Conservation (phyloP, 768 basidiomycete species). For the Collybia nuda region DNA sequence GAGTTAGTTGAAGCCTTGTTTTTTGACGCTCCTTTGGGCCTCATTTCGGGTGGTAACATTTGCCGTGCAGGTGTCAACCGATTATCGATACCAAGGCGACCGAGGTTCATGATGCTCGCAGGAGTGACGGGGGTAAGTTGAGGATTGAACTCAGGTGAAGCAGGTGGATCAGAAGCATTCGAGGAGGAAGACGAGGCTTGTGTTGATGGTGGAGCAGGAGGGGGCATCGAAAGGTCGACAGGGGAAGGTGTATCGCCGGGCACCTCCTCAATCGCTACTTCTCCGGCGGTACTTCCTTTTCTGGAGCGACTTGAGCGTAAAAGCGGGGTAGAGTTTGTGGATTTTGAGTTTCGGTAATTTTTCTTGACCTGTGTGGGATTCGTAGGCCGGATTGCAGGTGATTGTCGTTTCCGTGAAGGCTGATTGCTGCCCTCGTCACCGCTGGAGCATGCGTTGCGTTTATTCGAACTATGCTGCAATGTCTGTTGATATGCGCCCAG, state of each 20-base stretch:
- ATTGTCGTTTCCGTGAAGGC: conserved; percentile 53
- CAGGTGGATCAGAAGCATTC: conserved; percentile 4
- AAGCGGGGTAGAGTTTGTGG: conserved; percentile 60
- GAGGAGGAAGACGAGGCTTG: conserved; percentile 12
- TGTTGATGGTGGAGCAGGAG: conserved; percentile 56
- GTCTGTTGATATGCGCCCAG: conserved; percentile 55
- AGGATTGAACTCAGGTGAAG: conserved; percentile 17
- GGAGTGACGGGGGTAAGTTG: conserved; percentile 82
- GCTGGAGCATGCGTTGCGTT: conserved; percentile 58
- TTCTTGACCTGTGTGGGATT: conserved; percentile 23
- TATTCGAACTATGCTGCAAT: conserved; percentile 28
- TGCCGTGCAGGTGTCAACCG: conserved; percentile 29
- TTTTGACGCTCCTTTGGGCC: conserved; percentile 11
- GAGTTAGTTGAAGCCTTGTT: conserved; percentile 27
- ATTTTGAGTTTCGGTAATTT: conserved; percentile 39
- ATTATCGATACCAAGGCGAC: conserved; percentile 54
- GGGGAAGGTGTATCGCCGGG: conserved; percentile 75
- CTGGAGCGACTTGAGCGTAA: conserved; percentile 44
- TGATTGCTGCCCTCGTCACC: conserved; percentile 46
- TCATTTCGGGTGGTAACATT: conserved; percentile 1
- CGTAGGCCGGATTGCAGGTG: conserved; percentile 44
- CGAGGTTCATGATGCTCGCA: conserved; percentile 90
- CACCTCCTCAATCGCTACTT: conserved; percentile 13
- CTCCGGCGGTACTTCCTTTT: conserved; percentile 40
- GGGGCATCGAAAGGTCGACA: conserved; percentile 88